Evolutionary conservation across 1,284 basidiomycete species (phyloP).

Genomic region (Leccinum pachyderme): DNA sequence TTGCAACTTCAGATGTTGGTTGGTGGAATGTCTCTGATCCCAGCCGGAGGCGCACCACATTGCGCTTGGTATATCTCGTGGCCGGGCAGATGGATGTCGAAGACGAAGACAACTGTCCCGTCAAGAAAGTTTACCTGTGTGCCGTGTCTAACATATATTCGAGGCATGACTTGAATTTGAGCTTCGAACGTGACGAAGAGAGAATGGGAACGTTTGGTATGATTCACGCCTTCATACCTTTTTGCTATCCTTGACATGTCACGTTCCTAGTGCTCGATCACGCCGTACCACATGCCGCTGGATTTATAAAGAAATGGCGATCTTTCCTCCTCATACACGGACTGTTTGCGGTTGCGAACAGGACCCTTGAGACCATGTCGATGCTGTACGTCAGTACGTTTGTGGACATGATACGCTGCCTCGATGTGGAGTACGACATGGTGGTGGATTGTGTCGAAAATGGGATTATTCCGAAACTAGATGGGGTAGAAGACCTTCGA

Average conservation of each 20-base stretch:
- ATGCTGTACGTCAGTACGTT: conserved; percentile 10
- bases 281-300: background rate
- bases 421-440: conserved; percentile 18
- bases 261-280: conserved; percentile 12
- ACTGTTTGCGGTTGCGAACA: background rate
- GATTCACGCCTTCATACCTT: background rate
- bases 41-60: background rate
- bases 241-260: background rate
- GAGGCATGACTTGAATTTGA: background rate
- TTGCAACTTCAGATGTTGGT: background rate
- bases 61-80: background rate
- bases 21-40: background rate
- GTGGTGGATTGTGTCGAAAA: conserved; percentile 14
- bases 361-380: background rate
- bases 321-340: background rate
- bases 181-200: background rate
- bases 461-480: conserved; percentile 10
- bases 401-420: conserved; percentile 16
- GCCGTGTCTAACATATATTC: background rate
- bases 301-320: background rate
- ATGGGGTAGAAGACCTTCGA: conserved; percentile 10
- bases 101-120: background rate
- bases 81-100: background rate
- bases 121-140: background rate
- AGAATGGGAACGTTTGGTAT: background rate